Evolutionary conservation across 768 basidiomycete genomes (phyloP).

Genomic region (Tylopilus felleus): DNA sequence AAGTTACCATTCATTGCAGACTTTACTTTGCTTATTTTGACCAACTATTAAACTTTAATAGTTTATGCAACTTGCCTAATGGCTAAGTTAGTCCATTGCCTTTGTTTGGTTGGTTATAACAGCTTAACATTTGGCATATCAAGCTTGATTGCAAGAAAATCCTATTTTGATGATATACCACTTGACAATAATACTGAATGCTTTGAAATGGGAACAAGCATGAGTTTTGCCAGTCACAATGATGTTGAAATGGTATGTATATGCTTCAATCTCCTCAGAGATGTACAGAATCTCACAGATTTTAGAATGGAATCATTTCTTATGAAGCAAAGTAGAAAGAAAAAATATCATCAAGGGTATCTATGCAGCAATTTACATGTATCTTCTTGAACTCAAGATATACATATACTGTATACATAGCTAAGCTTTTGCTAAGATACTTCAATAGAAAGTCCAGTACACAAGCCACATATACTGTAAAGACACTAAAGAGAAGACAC

Average conservation of each 20-base stretch:
- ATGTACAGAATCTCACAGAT: background rate
- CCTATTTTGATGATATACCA: slow-evolving; percentile 17
- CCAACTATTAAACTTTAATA: background rate
- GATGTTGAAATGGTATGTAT: slow-evolving; percentile 1
- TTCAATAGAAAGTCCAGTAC: too few relatives aligned
- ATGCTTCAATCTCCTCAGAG: background rate
- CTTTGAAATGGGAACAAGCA: background rate
- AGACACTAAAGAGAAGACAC: too few relatives aligned
- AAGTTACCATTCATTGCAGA: background rate
- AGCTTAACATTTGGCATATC: background rate
- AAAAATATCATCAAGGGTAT: background rate
- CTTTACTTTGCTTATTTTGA: background rate
- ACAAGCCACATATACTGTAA: too few relatives aligned
- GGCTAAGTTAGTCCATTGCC: slow-evolving; percentile 21
- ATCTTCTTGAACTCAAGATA: too few relatives aligned
- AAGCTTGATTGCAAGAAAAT: slow-evolving; percentile 29
- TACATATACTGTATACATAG: too few relatives aligned
- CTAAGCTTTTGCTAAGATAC: too few relatives aligned
- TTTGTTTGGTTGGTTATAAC: background rate
- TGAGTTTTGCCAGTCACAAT: slow-evolving; percentile 9
- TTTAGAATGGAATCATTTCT: slow-evolving; percentile 2
- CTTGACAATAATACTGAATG: background rate
- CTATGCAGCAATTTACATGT: background rate
- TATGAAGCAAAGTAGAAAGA: background rate
- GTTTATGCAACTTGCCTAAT: slow-evolving; percentile 30